Conservation (phyloP, 805 yeast species). For the Maudiozyma pseudohumilis region DNA sequence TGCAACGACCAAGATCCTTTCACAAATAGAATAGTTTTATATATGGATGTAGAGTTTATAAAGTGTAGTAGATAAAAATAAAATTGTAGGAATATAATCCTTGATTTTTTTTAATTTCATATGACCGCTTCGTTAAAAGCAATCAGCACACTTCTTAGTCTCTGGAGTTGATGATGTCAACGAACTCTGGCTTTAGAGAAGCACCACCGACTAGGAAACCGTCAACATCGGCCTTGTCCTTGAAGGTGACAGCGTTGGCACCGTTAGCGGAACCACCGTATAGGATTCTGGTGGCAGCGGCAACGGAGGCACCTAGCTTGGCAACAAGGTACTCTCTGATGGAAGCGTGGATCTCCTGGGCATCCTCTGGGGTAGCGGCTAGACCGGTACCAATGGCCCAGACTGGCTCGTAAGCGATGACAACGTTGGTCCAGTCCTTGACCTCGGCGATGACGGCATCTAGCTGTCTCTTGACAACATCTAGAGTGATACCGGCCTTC, state of each 20-base stretch:
- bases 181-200: constrained; percentile 94
- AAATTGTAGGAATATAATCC: constrained; percentile 1
- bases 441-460: constrained; percentile 76
- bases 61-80: constrained; percentile 1
- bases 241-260: constrained; percentile 81
- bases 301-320: constrained; percentile 69
- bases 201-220: constrained; percentile 99
- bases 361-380: constrained; percentile 97
- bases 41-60: constrained; percentile 1
- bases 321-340: constrained; percentile 76
- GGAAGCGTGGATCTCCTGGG: constrained; percentile 85
- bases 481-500: constrained; percentile 76
- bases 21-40: too few species aligned
- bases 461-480: constrained; percentile 82
- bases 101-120: too few species aligned
- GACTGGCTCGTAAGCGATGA: constrained; percentile 97
- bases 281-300: constrained; percentile 75
- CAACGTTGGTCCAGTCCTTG: constrained; percentile 83
- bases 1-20: too few species aligned
- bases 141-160: constrained; percentile 34
- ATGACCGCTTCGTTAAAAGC: too few species aligned
- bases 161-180: constrained; percentile 91
- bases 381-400: constrained; percentile 99
- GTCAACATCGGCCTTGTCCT: constrained; percentile 87
- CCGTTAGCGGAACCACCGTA: constrained; percentile 99